These are phyloP conservation scores for Sphaerostilbella broomeana DNA, from an alignment of 2,329 filamentous ascomycete species.

Conservation along the genomic window DNA sequence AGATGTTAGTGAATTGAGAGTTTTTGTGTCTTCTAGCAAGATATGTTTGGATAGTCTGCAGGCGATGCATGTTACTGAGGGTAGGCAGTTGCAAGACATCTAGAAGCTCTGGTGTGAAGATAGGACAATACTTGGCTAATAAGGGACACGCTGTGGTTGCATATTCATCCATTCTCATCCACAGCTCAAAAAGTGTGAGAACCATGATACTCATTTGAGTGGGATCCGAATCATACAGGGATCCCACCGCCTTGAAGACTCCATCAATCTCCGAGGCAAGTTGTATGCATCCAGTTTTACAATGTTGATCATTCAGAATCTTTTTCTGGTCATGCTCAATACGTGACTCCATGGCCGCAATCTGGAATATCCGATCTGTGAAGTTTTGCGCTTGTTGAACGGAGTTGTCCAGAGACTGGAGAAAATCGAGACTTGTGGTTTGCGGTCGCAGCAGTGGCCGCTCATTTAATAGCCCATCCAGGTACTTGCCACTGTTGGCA, in stretches of 20 bases:
- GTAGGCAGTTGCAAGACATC: conserved; percentile 48
- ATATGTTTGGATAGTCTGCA: conserved; percentile 28
- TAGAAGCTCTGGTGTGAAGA: conserved; percentile 43
- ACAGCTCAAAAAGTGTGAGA: conserved; percentile 15
- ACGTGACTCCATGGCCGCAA: not conserved
- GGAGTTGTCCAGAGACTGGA: not conserved
- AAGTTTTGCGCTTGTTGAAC: conserved; percentile 2
- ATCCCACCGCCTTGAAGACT: not conserved
- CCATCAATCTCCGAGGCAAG: conserved; percentile 4
- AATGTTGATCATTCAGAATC: too few relatives aligned
- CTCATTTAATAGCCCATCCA: conserved; percentile 14
- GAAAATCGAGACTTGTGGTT: not conserved
- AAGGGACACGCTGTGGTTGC: conserved; percentile 33
- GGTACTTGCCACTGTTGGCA: conserved; percentile 32
- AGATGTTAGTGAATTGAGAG: not conserved
- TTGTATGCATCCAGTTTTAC: conserved; percentile 1
- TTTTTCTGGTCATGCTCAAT: not conserved
- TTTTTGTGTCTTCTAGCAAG: not conserved
- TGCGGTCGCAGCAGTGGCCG: not conserved
- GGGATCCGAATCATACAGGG: conserved; percentile 4
- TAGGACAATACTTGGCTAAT: conserved; percentile 44
- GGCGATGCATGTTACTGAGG: conserved; percentile 40
- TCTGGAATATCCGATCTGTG: not conserved
- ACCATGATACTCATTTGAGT: conserved; percentile 11
- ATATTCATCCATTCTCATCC: conserved; percentile 15